A percentile compares a stretch with the other conserved stretches of the same genome.
These are phyloP conservation scores for Geosmithia morbida DNA, from an alignment of 2,329 filamentous ascomycete species.

Conservation along the genomic window DNA sequence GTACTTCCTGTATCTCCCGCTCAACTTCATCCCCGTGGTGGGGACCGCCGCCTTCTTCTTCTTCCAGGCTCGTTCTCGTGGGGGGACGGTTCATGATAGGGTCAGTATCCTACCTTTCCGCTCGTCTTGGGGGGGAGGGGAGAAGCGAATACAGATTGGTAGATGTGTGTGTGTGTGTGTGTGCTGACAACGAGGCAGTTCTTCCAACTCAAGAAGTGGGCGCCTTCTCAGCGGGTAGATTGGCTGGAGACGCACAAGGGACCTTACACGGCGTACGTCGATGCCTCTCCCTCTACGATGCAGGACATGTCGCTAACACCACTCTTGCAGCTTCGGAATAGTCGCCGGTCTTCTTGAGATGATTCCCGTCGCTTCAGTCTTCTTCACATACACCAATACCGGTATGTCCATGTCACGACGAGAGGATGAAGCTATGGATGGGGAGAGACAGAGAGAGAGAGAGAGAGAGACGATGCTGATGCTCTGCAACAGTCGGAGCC, in stretches of 20 bases:
- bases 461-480: neutral
- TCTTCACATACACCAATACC: slow-evolving; percentile 83
- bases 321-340: slow-evolving; percentile 46
- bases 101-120: neutral
- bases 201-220: slow-evolving; percentile 85
- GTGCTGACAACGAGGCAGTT: slow-evolving; percentile 36
- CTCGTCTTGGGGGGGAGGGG: no score
- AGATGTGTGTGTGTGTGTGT: no score
- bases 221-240: slow-evolving; percentile 43
- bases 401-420: slow-evolving; percentile 22
- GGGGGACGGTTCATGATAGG: slow-evolving; percentile 3
- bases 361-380: slow-evolving; percentile 66
- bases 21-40: slow-evolving; percentile 86
- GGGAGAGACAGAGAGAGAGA: no score
- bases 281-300: neutral
- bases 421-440: no score
- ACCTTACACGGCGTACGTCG: slow-evolving; percentile 65
- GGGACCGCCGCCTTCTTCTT: slow-evolving; percentile 71
- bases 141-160: no score
- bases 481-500: slow-evolving; percentile 57
- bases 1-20: slow-evolving; percentile 73
- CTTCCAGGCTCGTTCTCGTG: slow-evolving; percentile 45
- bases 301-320: no score
- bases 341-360: slow-evolving; percentile 73
- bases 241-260: slow-evolving; percentile 59